phyloP scores from a whole-genome alignment of 78 protist species.

The Blattamonas nauphoetae region DNA sequence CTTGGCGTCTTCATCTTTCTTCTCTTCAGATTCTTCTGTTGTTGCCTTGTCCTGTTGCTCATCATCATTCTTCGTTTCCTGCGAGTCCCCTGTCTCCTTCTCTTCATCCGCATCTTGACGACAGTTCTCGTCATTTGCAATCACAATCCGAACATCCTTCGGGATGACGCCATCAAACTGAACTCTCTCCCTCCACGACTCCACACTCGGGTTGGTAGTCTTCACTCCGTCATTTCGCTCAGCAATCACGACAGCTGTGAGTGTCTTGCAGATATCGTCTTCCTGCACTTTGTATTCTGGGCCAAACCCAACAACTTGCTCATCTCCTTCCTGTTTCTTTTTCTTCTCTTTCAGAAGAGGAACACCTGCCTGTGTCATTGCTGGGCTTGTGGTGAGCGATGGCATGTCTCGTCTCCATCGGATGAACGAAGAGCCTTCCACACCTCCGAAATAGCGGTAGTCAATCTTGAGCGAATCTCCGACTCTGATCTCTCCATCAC shows the following conservation, averaged over 20 bases:
- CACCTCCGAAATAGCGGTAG: neutral
- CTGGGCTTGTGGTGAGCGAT: neutral
- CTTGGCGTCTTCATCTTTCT: neutral
- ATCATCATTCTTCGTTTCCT: neutral
- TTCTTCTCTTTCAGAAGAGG: too few relatives aligned
- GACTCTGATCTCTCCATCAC: too few relatives aligned
- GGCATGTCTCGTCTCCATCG: neutral
- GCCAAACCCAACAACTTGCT: neutral
- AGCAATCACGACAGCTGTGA: neutral
- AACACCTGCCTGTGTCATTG: too few relatives aligned
- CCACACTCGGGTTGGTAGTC: too few relatives aligned
- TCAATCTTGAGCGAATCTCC: neutral
- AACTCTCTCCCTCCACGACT: too few relatives aligned
- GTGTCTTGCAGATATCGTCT: too few relatives aligned
- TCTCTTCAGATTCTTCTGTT: neutral
- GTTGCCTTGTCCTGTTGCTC: neutral
- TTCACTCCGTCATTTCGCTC: neutral
- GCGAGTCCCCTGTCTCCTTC: neutral
- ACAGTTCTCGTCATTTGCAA: neutral
- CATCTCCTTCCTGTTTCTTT: neutral
- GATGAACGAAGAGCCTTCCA: neutral
- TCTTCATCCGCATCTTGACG: neutral
- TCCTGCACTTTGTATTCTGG: too few relatives aligned
- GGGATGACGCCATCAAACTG: neutral
- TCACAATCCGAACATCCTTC: neutral